phyloP scores from a whole-genome alignment of 2,329 filamentous ascomycete genomes.

The Fusarium metavorans region DNA sequence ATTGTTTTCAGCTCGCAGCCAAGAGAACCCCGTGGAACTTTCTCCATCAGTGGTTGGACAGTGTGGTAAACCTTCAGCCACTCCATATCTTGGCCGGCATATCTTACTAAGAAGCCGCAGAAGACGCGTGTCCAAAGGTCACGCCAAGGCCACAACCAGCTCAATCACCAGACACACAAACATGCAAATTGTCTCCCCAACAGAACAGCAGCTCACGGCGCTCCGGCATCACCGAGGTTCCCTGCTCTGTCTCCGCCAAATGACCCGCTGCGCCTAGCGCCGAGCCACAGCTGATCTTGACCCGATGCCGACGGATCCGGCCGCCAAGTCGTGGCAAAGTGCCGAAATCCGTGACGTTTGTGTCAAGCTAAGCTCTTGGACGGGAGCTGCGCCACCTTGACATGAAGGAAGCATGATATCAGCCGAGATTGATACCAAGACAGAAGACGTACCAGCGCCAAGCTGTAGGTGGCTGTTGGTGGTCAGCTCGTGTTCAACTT shows the following conservation, averaged over 20 bases:
- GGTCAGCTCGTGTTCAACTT: conserved; percentile 1
- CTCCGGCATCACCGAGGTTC: conserved; percentile 19
- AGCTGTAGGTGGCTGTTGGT: conserved; percentile 4
- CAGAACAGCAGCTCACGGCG: neutral
- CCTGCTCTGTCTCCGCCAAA: neutral
- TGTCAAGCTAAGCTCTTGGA: neutral
- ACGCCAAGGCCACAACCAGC: conserved; percentile 19
- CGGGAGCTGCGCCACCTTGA: conserved; percentile 28
- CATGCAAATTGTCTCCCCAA: neutral
- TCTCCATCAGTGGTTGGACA: neutral
- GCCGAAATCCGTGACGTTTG: conserved; percentile 18
- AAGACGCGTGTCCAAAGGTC: conserved; percentile 21
- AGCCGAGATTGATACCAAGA: conserved; percentile 23
- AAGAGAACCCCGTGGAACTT: neutral
- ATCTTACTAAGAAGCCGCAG: neutral
- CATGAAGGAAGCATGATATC: conserved; percentile 32
- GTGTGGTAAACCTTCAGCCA: neutral
- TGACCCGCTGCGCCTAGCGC: conserved; percentile 3
- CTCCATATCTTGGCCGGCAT: neutral
- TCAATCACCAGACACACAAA: conserved; percentile 26
- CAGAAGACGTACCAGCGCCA: conserved; percentile 5
- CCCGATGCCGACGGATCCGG: conserved; percentile 35
- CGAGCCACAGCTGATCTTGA: conserved; percentile 20
- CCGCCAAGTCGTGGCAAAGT: conserved; percentile 29
- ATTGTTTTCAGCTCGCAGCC: neutral